phyloP scores from a whole-genome alignment of 768 basidiomycete genomes.

The Serpula lacrymans region DNA sequence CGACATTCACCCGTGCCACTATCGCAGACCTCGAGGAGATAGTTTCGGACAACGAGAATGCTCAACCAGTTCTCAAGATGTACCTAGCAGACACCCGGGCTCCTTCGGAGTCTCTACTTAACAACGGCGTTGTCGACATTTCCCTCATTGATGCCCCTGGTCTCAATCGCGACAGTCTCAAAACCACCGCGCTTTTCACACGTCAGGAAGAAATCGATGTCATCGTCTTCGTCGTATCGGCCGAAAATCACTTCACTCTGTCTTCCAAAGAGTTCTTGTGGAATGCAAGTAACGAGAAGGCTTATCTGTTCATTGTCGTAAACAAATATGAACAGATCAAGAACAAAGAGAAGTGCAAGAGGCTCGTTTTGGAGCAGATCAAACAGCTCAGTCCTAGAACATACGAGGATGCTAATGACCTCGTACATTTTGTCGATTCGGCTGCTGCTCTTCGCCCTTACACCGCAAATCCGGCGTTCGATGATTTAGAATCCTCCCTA shows the following conservation, averaged over 20 bases:
- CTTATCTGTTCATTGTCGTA: conserved; percentile 96
- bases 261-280: conserved; percentile 92
- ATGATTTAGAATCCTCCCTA: conserved; percentile 83
- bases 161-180: conserved; percentile 89
- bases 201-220: conserved; percentile 99
- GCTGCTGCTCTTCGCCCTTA: conserved; percentile 66
- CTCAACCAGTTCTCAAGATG: conserved; percentile 73
- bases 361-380: conserved; percentile 90
- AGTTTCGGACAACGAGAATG: conserved; percentile 55
- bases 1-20: conserved; percentile 68
- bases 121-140: conserved; percentile 95
- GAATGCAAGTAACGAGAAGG: conserved; percentile 94
- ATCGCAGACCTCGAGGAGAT: conserved; percentile 76
- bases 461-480: conserved; percentile 68
- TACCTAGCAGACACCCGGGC: conserved; percentile 83
- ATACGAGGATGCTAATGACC: conserved; percentile 84
- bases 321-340: conserved; percentile 96
- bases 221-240: conserved; percentile 95
- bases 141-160: conserved; percentile 98
- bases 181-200: conserved; percentile 93
- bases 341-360: conserved; percentile 90
- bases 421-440: conserved; percentile 98
- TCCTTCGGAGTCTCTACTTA: conserved; percentile 79
- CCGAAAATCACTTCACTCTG: conserved; percentile 97
- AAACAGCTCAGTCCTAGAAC: conserved; percentile 89